Conservation (phyloP, 2,329 filamentous ascomycete species). For the Fusarium dlaminii region DNA sequence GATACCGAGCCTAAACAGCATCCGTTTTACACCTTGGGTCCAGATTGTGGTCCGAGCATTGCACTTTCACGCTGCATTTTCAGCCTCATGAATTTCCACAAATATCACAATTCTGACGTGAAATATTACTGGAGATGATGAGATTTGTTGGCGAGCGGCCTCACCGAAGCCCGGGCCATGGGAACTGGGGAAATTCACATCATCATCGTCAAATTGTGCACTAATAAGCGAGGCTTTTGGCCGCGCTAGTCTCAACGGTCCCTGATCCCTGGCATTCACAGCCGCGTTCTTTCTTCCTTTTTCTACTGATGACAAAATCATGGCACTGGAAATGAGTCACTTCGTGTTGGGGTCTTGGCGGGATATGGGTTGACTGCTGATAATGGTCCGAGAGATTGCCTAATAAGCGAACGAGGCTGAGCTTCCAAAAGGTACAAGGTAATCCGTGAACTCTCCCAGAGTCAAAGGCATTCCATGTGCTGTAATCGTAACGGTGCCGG, state of each 20-base stretch:
- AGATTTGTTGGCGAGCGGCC: slow-evolving; percentile 5
- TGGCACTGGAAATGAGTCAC: slow-evolving; percentile 27
- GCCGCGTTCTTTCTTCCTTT: not conserved
- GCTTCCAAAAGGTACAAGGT: slow-evolving; percentile 18
- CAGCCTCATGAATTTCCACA: slow-evolving; percentile 27
- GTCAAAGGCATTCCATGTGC: not conserved
- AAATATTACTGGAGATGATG: not conserved
- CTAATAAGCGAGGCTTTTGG: slow-evolving; percentile 15
- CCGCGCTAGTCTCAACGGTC: slow-evolving; percentile 12
- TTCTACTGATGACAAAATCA: slow-evolving; percentile 14
- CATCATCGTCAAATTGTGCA: slow-evolving; percentile 2
- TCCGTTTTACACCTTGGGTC: slow-evolving; percentile 4
- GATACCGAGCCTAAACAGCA: not conserved
- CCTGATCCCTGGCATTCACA: slow-evolving; percentile 16
- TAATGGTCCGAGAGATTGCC: not conserved
- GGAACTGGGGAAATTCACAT: not conserved
- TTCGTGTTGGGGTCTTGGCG: slow-evolving; percentile 18
- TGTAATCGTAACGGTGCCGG: not conserved
- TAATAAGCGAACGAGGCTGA: slow-evolving; percentile 22
- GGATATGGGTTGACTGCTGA: not conserved
- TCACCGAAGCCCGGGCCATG: slow-evolving; percentile 15
- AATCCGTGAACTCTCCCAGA: not conserved
- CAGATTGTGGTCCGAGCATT: slow-evolving; percentile 10
- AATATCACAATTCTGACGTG: not conserved
- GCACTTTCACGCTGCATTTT: not conserved